These are phyloP conservation scores for Syzygium malaccense DNA, from an alignment of 441 rosid genomes.

Conservation along the genomic window DNA sequence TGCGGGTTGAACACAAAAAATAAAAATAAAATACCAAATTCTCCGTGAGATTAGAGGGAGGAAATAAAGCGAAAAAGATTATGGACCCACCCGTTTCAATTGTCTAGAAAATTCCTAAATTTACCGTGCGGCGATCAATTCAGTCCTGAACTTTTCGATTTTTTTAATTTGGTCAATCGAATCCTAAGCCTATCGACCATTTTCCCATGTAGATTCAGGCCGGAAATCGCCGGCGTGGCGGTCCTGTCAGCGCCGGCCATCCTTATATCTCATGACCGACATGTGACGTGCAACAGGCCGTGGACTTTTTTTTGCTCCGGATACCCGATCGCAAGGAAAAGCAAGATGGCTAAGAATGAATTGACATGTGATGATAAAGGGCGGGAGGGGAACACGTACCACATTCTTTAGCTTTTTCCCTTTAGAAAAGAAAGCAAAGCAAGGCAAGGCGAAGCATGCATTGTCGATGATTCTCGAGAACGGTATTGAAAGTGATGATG, in stretches of 20 bases:
- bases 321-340: not conserved
- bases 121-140: accelerated
- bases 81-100: not conserved
- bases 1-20: not conserved
- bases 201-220: not conserved
- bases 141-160: accelerated
- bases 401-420: not conserved
- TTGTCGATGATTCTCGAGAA: not conserved
- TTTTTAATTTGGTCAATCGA: not conserved
- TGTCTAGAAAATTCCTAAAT: accelerated
- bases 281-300: accelerated
- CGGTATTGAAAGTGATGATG: not conserved
- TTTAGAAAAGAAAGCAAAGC: not conserved
- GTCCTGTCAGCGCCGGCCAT: accelerated
- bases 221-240: not conserved
- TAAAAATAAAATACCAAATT: not conserved
- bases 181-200: accelerated
- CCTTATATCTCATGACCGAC: accelerated
- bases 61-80: not conserved
- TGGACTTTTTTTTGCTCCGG: not conserved
- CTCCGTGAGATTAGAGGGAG: not conserved
- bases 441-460: not conserved
- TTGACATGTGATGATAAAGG: not conserved
- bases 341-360: not conserved
- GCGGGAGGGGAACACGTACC: not conserved